Conservation (phyloP, 1,284 basidiomycete species). For the Leucoagaricus sp. region DNA sequence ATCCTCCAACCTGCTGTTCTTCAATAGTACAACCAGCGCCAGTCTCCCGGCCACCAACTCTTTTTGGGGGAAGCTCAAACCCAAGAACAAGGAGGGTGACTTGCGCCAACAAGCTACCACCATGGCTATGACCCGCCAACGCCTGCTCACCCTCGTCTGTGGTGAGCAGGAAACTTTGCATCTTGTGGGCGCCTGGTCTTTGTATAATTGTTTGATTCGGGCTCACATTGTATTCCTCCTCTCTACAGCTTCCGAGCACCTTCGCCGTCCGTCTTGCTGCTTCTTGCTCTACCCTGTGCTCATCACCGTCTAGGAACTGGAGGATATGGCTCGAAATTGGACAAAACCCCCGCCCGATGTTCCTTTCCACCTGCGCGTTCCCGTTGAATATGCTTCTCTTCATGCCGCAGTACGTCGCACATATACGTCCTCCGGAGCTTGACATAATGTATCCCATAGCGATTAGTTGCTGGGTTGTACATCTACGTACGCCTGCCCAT, state of each 20-base stretch:
- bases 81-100: constrained; percentile 61
- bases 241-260: constrained; percentile 58
- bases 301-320: constrained; percentile 59
- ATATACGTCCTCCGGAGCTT: not conserved
- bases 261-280: constrained; percentile 47
- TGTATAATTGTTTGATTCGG: constrained; percentile 4
- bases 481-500: constrained; percentile 62
- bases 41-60: constrained; percentile 60
- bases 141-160: constrained; percentile 78
- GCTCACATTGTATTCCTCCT: constrained; percentile 4
- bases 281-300: not conserved
- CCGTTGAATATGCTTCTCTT: constrained; percentile 79
- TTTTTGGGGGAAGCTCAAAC: constrained; percentile 74
- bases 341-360: constrained; percentile 78
- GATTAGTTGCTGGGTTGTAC: constrained; percentile 73
- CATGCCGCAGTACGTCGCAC: constrained; percentile 67
- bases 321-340: constrained; percentile 77
- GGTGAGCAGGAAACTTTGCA: constrained; percentile 82
- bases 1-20: constrained; percentile 32
- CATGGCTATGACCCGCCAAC: constrained; percentile 66
- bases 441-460: constrained; percentile 40
- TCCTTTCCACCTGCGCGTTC: constrained; percentile 69
- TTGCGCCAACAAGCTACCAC: constrained; percentile 46
- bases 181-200: constrained; percentile 46
- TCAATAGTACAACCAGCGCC: constrained; percentile 62